Base-by-base conservation (phyloP, 192 early-diverging fungal species). In the Entomortierella chlamydospora region DNA sequence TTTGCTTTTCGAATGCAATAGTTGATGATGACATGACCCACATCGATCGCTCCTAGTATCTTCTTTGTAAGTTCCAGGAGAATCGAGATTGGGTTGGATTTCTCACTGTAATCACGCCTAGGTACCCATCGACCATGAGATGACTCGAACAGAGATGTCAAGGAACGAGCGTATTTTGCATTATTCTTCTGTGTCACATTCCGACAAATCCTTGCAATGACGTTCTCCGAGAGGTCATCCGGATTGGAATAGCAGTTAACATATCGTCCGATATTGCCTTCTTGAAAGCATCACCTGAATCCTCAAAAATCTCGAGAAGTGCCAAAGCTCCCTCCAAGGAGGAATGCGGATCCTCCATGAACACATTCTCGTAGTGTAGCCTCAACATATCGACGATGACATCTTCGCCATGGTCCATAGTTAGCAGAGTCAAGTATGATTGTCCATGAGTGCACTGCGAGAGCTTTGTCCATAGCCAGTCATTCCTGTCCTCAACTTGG, bases 71-170 rank as follows among this genome's bases (percentile, higher is more conserved):
- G 15, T 9, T 56, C 1, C 0, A 71, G 37, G 12, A 62, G 8
- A 3, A 71, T 62, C 13, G 29, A 41, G 2, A 61, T 9, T 11
- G 69, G 69, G 30, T 62, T 71, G 10, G 69, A 47, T 1, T 34
- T 26, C 2, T 54, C 29, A 25, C 53, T 52, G 25, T 55, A 39
- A 26, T 62, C 30, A 17, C 17, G 59, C n/a, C 42, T 71, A 15
- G 69, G 69, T 7, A 71, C 60, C 69, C 69, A 71, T 2, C 41
- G 42, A 26, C 39, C 17, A 2, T 39, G 12, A 10, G n/a, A 0
- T 0, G 34, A 25, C 0, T 41, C 55, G 6, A 72, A 17, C 2
- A 72, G 22, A 7, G 15, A 43, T 8, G 20, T 34, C 4, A 64
- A 2, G 13, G 57, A 72, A 7, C 13, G 2, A 30, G 25, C 23